Conservation (phyloP, 257 asterid species). For the Lantana camara region DNA sequence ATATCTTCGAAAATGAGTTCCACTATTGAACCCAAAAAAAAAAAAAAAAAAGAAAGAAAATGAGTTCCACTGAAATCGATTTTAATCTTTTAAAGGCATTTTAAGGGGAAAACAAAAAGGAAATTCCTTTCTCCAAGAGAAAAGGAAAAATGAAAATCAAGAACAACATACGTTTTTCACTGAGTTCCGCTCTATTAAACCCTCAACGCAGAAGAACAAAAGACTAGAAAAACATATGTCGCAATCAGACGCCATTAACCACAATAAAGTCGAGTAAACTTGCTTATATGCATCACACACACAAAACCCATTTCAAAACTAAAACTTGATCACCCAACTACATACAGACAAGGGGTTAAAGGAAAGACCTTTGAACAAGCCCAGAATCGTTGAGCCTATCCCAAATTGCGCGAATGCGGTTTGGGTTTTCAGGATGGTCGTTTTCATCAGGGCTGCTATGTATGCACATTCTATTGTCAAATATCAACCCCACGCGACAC, state of each 20-base stretch:
- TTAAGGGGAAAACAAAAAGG: neutral
- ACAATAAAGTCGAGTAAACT: neutral
- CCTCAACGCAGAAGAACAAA: neutral
- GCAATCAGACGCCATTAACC: neutral
- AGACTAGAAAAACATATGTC: neutral
- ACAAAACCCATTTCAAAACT: slow-evolving; percentile 1
- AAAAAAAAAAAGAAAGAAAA: too few species aligned
- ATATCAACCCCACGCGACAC: slow-evolving; percentile 64
- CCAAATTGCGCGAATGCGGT: slow-evolving; percentile 72
- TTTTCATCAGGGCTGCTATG: slow-evolving; percentile 37
- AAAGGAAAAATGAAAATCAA: neutral
- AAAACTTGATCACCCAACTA: neutral
- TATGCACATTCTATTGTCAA: slow-evolving; percentile 61
- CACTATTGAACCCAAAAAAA: too few species aligned
- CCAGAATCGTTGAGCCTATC: slow-evolving; percentile 66
- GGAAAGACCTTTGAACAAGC: slow-evolving; percentile 56
- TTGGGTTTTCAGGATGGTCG: slow-evolving; percentile 56
- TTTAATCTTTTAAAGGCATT: neutral
- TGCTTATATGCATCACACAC: neutral
- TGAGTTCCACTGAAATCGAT: slow-evolving; percentile 1
- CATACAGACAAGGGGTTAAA: slow-evolving; percentile 2
- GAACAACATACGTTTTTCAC: neutral
- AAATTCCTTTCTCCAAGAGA: neutral
- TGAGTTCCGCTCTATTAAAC: neutral
- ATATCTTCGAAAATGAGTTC: too few species aligned